Percentiles rank a stretch among this genome's conserved stretches.
phyloP scores from a whole-genome alignment of 2,329 filamentous ascomycete species.

The Pseudocercospora eumusae region DNA sequence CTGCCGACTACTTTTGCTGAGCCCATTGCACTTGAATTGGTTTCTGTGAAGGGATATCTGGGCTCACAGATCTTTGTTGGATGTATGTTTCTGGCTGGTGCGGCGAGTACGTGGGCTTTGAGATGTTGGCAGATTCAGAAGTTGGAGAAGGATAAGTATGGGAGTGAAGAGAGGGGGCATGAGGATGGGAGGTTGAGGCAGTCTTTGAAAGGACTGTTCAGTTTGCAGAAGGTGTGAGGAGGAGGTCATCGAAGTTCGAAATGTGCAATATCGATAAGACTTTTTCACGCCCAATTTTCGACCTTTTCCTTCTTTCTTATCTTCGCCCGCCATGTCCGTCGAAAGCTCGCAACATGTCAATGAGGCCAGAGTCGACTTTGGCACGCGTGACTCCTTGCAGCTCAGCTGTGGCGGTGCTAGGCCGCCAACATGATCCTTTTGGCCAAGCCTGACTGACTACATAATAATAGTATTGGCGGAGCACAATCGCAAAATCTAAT shows the following conservation, averaged over 20 bases:
- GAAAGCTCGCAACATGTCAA: too few species aligned
- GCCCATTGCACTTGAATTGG: slow-evolving; percentile 33
- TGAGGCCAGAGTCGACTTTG: too few species aligned
- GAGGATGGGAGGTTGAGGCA: slow-evolving; percentile 2
- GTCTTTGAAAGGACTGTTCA: neutral
- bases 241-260: too few species aligned
- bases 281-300: too few species aligned
- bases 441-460: neutral
- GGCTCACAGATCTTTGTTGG: slow-evolving; percentile 60
- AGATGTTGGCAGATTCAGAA: slow-evolving; percentile 60
- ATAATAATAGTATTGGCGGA: neutral
- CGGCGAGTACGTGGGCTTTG: slow-evolving; percentile 54
- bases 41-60: slow-evolving; percentile 46
- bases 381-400: neutral
- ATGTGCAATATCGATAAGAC: too few species aligned
- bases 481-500: neutral
- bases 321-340: too few species aligned
- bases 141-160: slow-evolving; percentile 40
- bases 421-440: neutral
- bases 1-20: slow-evolving; percentile 35
- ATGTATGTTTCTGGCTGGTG: slow-evolving; percentile 59
- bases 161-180: slow-evolving; percentile 5
- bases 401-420: neutral
- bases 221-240: neutral
- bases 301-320: too few species aligned